These are phyloP conservation scores for Rickenella mellea DNA, from an alignment of 768 basidiomycete species.

Conservation along the genomic window DNA sequence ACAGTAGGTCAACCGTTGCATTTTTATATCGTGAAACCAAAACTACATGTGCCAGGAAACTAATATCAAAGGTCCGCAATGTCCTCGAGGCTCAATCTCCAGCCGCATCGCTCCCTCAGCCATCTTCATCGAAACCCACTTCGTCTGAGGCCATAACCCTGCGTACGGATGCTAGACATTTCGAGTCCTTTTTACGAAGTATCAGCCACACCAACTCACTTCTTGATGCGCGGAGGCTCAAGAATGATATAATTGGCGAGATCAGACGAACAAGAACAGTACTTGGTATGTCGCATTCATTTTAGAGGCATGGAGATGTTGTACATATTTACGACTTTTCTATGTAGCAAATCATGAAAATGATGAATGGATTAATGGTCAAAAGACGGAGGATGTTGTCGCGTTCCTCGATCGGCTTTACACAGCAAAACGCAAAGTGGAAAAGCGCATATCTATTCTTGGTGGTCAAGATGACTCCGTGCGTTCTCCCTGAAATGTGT, in stretches of 20 bases:
- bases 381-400: conserved; percentile 76
- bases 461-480: conserved; percentile 65
- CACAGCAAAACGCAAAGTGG: conserved; percentile 80
- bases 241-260: conserved; percentile 90
- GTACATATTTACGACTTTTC: not conserved
- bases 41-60: not conserved
- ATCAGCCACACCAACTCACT: conserved; percentile 76
- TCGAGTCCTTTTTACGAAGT: conserved; percentile 84
- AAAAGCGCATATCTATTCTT: conserved; percentile 73
- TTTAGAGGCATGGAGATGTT: not conserved
- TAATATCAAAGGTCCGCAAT: conserved; percentile 29
- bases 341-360: conserved; percentile 70
- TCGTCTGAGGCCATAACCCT: conserved; percentile 71
- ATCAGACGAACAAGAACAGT: conserved; percentile 70
- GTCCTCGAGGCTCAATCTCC: conserved; percentile 68
- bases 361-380: conserved; percentile 82
- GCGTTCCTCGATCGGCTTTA: conserved; percentile 84
- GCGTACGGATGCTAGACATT: conserved; percentile 71
- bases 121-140: conserved; percentile 24
- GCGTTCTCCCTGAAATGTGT: conserved; percentile 19
- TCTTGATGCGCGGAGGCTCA: conserved; percentile 79
- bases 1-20: conserved; percentile 32
- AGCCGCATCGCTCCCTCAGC: conserved; percentile 31
- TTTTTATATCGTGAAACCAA: not conserved
- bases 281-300: conserved; percentile 42